Evolutionary conservation across 202 grass and related monocot species (phyloP), one percentile per base, ranked within the genome.

Genomic region (Musa balbisiana): DNA sequence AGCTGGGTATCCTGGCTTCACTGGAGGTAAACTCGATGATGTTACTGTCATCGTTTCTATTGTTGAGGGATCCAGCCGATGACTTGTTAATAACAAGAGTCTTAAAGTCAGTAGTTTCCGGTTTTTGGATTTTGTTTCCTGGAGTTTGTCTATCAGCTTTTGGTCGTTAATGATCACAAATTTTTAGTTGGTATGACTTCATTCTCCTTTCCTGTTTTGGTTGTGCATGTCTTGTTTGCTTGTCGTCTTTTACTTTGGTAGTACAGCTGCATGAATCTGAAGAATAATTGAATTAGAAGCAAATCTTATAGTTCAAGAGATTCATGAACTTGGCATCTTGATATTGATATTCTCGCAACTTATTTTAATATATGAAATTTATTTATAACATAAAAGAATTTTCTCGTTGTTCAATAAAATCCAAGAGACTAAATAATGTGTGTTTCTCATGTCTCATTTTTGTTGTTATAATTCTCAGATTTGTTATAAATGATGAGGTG

Each of bases 11-110:
- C 80, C 86, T 20, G 79, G 84, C 33, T 99, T 92, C 75, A 84
- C 85, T 0, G 95, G 95, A 62, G 95, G 95, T 73, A 99, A 99
- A 87, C 52, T 99, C 55, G 95, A 99, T 78, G 95, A 99, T 82
- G 91, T 92, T 74, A 90, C 91, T 1, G 91, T 82, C 56, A 83
- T 92, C 49, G 91, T 94, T 56, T 99, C 95, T 58, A 66, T 99
- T 80, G 95, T 99, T 68, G 80, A 82, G 75, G 85, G 83, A 83
- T 90, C 87, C 10, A 74, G 85, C 52, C 51, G 52, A 55, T 73
- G 20, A 73, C 17, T 29, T 10, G 3, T 17, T 51, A 29, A 11
- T n/a, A 43, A 6, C 33, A 9, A 50, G 67, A 43, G 15, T 9
- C 16, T 50, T 43, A 15, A 51, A 9, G 8, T 5, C 67, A 1